These are phyloP conservation scores for Astrephomene gubernaculifera DNA, from an alignment of 139 green algal genomes.

Conservation along the genomic window DNA sequence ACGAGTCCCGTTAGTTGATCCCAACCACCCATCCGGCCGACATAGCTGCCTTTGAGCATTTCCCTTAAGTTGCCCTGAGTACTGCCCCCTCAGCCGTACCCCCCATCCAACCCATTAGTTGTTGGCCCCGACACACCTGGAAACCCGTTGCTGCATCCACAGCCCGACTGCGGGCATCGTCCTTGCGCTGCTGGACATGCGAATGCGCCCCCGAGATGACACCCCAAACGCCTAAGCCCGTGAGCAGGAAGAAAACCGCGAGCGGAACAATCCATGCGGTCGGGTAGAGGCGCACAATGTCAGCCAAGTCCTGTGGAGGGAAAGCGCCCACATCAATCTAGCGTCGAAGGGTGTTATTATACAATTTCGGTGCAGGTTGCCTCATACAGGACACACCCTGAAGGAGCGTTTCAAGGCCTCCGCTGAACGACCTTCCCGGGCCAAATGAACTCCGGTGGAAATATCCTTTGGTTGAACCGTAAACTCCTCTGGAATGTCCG, in stretches of 20 bases:
- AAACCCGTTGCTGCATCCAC: slow-evolving; percentile 32
- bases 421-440: neutral
- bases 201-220: neutral
- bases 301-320: neutral
- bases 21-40: no score
- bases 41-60: no score
- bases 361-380: no score
- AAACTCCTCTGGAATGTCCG: neutral
- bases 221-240: slow-evolving; percentile 31
- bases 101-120: no score
- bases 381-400: neutral
- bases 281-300: slow-evolving; percentile 21
- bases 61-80: no score
- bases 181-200: neutral
- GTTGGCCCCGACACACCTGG: no score
- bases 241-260: neutral
- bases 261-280: neutral
- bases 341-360: neutral
- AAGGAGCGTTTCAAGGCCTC: neutral
- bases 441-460: neutral
- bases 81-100: no score
- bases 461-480: neutral
- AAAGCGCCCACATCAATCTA: neutral
- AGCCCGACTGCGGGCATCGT: slow-evolving; percentile 6
- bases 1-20: no score